These are phyloP conservation scores for Suhomyces emberorum DNA, from an alignment of 805 yeast genomes.

Conservation along the genomic window DNA sequence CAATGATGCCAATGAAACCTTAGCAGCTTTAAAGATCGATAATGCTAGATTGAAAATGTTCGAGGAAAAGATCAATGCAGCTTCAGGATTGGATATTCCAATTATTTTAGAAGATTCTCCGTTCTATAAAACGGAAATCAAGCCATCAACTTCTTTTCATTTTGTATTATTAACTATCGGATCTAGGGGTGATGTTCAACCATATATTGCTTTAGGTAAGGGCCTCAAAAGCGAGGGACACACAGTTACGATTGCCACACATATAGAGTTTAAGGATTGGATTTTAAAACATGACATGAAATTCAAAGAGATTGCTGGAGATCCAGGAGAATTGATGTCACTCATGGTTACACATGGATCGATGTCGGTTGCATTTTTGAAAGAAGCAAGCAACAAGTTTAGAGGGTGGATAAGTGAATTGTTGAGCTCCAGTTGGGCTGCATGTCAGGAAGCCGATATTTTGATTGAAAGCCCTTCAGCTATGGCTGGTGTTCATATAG, in stretches of 20 bases:
- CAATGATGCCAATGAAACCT: conserved; percentile 5
- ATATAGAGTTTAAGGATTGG: conserved; percentile 77
- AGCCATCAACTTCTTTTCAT: conserved; percentile 52
- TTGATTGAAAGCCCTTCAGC: conserved; percentile 95
- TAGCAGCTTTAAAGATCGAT: conserved; percentile 33
- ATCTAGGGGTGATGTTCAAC: conserved; percentile 95
- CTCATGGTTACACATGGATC: conserved; percentile 90
- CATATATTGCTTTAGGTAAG: conserved; percentile 85
- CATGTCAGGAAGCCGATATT: conserved; percentile 79
- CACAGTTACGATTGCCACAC: conserved; percentile 79
- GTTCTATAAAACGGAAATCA: conserved; percentile 44
- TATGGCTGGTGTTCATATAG: conserved; percentile 92
- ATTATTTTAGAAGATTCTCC: conserved; percentile 67
- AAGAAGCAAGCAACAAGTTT: conserved; percentile 79
- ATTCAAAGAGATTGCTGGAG: conserved; percentile 80
- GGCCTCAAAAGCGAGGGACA: conserved; percentile 83
- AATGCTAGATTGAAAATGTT: conserved; percentile 62
- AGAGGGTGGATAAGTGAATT: conserved; percentile 80
- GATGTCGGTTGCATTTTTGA: conserved; percentile 74
- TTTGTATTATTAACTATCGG: conserved; percentile 85
- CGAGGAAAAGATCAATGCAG: conserved; percentile 61
- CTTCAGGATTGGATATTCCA: conserved; percentile 64
- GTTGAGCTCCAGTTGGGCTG: conserved; percentile 73
- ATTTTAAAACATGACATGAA: conserved; percentile 61
- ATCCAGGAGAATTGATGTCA: conserved; percentile 88